Base-by-base conservation (phyloP, 306 rosid genomes). In the Bauhinia variegata region DNA sequence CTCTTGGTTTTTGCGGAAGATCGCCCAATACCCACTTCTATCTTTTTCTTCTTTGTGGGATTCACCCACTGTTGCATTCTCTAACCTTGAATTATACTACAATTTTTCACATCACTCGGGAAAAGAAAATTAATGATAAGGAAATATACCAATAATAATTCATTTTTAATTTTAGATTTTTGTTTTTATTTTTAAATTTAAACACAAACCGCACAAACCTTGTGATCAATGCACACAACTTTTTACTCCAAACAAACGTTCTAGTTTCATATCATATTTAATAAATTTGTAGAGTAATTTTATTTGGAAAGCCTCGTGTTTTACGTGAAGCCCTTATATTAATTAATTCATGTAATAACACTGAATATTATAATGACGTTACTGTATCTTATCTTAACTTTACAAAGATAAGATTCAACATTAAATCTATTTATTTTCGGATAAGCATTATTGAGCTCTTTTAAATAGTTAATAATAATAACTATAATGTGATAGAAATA, bases 1-100 rank as follows among this genome's bases (percentile, higher is more conserved):
- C 77, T 84, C 75, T 88, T 85, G 79, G 84, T 82, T 84, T 61
- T 78, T 64, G 85, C 75, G 84, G 79, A 84, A 66, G 81, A 85
- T 86, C 75, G 80, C 80, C 62, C 83, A 60, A 70, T 63, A 69
- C 76, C 66, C 30, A 46, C 58, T 68, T 67, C 72, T 44, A 54
- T 69, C 65, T 73, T 47, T 71, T 54, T 70, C 69, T 51, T 69
- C 65, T 32, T 68, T 13, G 43, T 42, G 54, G 39, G 63, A 55
- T 39, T 52, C 80, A 65, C 70, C 70, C 53, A 8, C 36, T 51
- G 15, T 14, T 15, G 9, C 51, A n/a, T n/a, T n/a, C n/a, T 17
- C 13, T 7, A 23, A 23, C 28, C 2, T 23, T 23, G 11, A 67
- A 19, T 60, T 42, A 23, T 34, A 57, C 69, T 6, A 16, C 44